These are phyloP conservation scores for Dioscorea alata DNA, from an alignment of 106 monocot species.

Conservation along the genomic window DNA sequence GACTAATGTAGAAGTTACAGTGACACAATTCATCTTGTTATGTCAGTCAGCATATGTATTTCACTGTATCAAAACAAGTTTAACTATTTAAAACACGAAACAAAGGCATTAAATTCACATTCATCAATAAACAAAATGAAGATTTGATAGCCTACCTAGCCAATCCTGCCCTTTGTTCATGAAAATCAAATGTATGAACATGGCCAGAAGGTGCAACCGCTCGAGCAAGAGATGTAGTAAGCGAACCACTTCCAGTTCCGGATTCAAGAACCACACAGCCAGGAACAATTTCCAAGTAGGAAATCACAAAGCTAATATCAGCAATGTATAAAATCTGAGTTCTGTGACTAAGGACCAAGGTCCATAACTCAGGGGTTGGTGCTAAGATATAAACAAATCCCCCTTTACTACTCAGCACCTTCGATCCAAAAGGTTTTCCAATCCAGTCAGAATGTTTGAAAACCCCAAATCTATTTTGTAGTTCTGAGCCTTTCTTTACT, in stretches of 20 bases:
- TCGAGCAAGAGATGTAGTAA: constrained; percentile 88
- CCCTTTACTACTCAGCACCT: constrained; percentile 62
- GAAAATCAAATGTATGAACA: constrained; percentile 90
- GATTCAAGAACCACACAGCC: constrained; percentile 92
- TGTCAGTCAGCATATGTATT: too few species aligned
- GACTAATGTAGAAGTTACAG: too few species aligned
- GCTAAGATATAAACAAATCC: constrained; percentile 75
- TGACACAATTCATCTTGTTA: too few species aligned
- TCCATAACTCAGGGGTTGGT: constrained; percentile 95
- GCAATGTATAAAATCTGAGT: constrained; percentile 92
- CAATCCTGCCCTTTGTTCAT: constrained; percentile 79
- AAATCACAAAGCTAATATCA: constrained; percentile 87
- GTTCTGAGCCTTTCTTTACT: constrained; percentile 31
- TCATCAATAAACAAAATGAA: not conserved
- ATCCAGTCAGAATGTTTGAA: constrained; percentile 97
- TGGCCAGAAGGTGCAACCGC: constrained; percentile 86
- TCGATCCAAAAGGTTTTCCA: constrained; percentile 74
- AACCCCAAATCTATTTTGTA: constrained; percentile 88
- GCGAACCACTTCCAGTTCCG: constrained; percentile 92
- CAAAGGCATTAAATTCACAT: not conserved
- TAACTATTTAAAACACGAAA: not conserved
- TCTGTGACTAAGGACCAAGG: constrained; percentile 80
- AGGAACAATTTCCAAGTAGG: constrained; percentile 86
- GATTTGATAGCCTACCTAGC: constrained; percentile 49
- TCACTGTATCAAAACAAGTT: too few species aligned